Evolutionary conservation across 2,329 filamentous ascomycete genomes (phyloP).

Genomic region (Curvularia sp.): DNA sequence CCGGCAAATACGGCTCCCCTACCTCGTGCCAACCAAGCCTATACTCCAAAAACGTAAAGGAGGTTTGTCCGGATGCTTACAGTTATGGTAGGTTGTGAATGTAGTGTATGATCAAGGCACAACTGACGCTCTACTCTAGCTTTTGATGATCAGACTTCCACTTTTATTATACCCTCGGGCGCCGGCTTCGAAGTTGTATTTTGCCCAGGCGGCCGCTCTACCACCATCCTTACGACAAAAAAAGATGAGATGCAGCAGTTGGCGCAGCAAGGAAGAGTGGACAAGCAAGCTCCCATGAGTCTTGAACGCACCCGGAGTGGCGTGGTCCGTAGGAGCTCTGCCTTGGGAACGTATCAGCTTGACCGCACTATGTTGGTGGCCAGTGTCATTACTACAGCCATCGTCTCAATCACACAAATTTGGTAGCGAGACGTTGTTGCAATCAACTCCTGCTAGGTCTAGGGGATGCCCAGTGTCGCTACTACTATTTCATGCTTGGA

Average conservation of each 20-base stretch:
- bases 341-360: constrained; percentile 1
- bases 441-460: neutral
- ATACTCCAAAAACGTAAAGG: constrained; percentile 75
- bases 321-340: constrained; percentile 31
- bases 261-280: constrained; percentile 41
- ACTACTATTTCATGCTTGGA: constrained; percentile 9
- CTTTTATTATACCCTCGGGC: constrained; percentile 66
- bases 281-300: constrained; percentile 35
- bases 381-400: constrained; percentile 9
- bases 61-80: constrained; percentile 83
- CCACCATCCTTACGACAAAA: constrained; percentile 56
- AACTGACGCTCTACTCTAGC: constrained; percentile 41
- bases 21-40: constrained; percentile 69
- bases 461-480: neutral
- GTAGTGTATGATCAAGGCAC: neutral
- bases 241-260: constrained; percentile 45
- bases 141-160: constrained; percentile 65
- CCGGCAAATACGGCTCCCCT: constrained; percentile 70
- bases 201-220: constrained; percentile 68
- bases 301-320: constrained; percentile 25
- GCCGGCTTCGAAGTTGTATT: constrained; percentile 81
- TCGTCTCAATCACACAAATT: neutral
- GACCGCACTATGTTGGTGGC: constrained; percentile 21
- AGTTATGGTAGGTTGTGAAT: constrained; percentile 68
- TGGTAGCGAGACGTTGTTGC: constrained; percentile 2